Evolutionary conservation across 2,329 filamentous ascomycete species (phyloP).

Genomic region (Tolypocladium endophyticum): DNA sequence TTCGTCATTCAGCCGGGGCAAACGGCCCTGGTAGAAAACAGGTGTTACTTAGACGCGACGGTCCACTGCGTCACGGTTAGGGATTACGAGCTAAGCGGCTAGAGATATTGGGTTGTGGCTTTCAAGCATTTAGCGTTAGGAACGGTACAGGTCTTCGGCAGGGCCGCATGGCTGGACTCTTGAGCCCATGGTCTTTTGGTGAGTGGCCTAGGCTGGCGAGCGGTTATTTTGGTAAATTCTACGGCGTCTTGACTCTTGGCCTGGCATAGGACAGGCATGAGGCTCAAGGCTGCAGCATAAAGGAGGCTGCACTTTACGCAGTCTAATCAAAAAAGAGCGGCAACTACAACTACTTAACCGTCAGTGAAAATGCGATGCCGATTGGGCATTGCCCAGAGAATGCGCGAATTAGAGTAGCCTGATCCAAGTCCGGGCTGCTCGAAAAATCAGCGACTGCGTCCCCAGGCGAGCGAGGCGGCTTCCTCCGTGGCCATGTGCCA

Average conservation of each 20-base stretch:
- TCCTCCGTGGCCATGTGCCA: constrained; percentile 5
- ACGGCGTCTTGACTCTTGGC: neutral
- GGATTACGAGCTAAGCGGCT: constrained; percentile 8
- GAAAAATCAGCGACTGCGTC: neutral
- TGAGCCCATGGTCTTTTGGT: neutral
- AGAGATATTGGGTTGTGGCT: neutral
- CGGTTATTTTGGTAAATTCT: neutral
- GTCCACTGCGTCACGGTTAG: constrained; percentile 28
- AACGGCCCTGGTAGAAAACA: constrained; percentile 29
- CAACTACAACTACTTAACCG: neutral
- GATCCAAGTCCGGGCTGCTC: neutral
- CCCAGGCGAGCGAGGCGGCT: neutral
- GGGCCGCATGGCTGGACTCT: neutral
- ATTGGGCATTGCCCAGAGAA: neutral
- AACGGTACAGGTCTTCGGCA: neutral
- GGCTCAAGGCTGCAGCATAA: neutral
- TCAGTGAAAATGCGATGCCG: neutral
- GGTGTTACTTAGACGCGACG: constrained; percentile 31
- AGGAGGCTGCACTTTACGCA: neutral
- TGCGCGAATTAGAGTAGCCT: neutral
- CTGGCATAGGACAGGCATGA: neutral
- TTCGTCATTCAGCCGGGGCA: constrained; percentile 30
- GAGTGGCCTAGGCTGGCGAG: neutral
- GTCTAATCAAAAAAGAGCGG: no score
- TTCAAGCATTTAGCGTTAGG: neutral